Percentiles rank a stretch among this genome's conserved stretches.
Evolutionary conservation across 2,329 filamentous ascomycete species (phyloP).

Genomic region (Apiospora kogelbergensis): DNA sequence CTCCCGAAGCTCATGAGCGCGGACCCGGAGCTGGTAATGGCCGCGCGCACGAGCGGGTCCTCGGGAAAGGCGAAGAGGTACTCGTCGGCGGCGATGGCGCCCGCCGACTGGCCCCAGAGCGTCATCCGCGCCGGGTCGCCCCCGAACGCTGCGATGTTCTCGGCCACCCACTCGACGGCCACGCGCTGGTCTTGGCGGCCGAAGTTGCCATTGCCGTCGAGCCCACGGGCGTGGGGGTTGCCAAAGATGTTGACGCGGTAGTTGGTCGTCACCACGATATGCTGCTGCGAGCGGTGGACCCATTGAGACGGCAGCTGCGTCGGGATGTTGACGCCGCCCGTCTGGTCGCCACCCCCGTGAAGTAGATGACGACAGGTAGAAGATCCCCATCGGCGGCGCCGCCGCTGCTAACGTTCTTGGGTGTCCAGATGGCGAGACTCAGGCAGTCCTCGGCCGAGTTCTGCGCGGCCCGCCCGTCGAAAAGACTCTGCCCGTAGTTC

Average conservation of each 20-base stretch:
- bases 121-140: conserved; percentile 43
- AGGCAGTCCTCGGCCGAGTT: conserved; percentile 31
- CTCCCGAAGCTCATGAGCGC: conserved; percentile 11
- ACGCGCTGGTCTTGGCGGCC: conserved; percentile 50
- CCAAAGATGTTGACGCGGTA: conserved; percentile 38
- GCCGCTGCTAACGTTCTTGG: not conserved
- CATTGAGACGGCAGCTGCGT: conserved; percentile 39
- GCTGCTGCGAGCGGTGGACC: conserved; percentile 24
- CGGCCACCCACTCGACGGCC: conserved; percentile 49
- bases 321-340: conserved; percentile 37
- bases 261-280: conserved; percentile 40
- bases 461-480: conserved; percentile 16
- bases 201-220: conserved; percentile 37
- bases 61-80: conserved; percentile 45
- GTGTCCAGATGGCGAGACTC: conserved; percentile 37
- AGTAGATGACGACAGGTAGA: conserved; percentile 39
- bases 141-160: conserved; percentile 49
- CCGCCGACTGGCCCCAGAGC: conserved; percentile 48
- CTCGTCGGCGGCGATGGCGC: conserved; percentile 39
- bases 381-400: not conserved
- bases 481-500: conserved; percentile 30
- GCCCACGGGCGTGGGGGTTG: conserved; percentile 29
- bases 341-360: conserved; percentile 25
- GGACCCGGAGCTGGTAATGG: conserved; percentile 41
- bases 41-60: conserved; percentile 43